Evolutionary conservation across 768 basidiomycete genomes (phyloP), one percentile per base, ranked within the genome.

Genomic region (Stropharia rugosoannulata): DNA sequence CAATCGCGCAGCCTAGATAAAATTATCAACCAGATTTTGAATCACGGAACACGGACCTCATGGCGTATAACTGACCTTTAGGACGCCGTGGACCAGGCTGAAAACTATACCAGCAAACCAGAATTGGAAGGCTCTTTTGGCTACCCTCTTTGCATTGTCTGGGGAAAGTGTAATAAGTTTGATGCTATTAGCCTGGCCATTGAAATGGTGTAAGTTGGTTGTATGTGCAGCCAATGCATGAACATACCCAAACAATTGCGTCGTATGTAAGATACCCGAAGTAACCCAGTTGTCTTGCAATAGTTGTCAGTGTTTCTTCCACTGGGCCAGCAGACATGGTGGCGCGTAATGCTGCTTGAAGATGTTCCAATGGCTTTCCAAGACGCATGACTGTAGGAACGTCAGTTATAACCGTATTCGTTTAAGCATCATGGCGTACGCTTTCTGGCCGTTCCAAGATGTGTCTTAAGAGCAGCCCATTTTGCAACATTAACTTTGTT

Each of bases 321-420:
- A 85, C 62, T 54, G 85, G 80, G 5, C 78, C 78, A 4, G 82
- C 59, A 1, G 80, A 67, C 25, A 85, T 71, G 3, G 84, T 74
- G 16, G 89, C 86, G 49, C 86, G 87, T 43, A 97, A 74, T 29
- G 93, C 95, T 1, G 93, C 85, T 69, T 98, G 96, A 5, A 95
- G 77, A 72, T 97, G 93, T 67, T 99, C 97, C 59, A 95, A 63
- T 7, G 95, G 94, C 72, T 98, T 96, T 62, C 94, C 93, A 51
- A 99, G 77, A 13, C 97, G 86, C 80, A 98, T 78, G 37, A 97
- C 96, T 98, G 32, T 3, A 12, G 29, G n/a, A 48, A 25, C 19
- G n/a, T 51, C 40, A 44, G 45, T 39, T 46, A 13, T 27, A 18
- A 16, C 29, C n/a, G 39, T 40, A 13, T 39, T 35, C 13, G 25